These are phyloP conservation scores for Trichoderma simmonsii DNA, from an alignment of 2,329 filamentous ascomycete genomes.

Conservation along the genomic window DNA sequence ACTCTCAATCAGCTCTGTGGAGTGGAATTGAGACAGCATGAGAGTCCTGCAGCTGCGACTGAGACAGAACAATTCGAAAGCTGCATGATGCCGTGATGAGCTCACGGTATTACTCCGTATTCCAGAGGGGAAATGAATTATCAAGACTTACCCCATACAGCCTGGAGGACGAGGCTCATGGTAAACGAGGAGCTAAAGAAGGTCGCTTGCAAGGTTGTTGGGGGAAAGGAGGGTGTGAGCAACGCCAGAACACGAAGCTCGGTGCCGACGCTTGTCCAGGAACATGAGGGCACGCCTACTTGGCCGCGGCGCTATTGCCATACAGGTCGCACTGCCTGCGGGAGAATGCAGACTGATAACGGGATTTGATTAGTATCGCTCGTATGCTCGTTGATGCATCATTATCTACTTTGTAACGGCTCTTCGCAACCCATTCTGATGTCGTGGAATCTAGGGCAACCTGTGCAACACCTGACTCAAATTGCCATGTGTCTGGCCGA, in stretches of 20 bases:
- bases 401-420: not conserved
- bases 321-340: not conserved
- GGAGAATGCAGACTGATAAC: not conserved
- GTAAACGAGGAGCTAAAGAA: not conserved
- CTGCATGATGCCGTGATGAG: not conserved
- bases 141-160: not conserved
- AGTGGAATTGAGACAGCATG: not conserved
- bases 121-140: not conserved
- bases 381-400: not conserved
- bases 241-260: slow-evolving; percentile 5
- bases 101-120: not conserved
- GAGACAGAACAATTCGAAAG: not conserved
- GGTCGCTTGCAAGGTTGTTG: slow-evolving; percentile 10
- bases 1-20: not conserved
- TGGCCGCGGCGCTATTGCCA: not conserved
- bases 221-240: not conserved
- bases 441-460: not conserved
- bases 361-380: not conserved
- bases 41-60: not conserved
- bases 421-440: not conserved
- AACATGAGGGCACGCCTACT: slow-evolving; percentile 5
- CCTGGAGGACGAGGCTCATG: not conserved
- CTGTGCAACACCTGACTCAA: not conserved
- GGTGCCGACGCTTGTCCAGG: slow-evolving; percentile 8
- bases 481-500: slow-evolving; percentile 5